These are phyloP conservation scores for Chalciporus piperatus DNA, from an alignment of 768 basidiomycete genomes.

Conservation along the genomic window DNA sequence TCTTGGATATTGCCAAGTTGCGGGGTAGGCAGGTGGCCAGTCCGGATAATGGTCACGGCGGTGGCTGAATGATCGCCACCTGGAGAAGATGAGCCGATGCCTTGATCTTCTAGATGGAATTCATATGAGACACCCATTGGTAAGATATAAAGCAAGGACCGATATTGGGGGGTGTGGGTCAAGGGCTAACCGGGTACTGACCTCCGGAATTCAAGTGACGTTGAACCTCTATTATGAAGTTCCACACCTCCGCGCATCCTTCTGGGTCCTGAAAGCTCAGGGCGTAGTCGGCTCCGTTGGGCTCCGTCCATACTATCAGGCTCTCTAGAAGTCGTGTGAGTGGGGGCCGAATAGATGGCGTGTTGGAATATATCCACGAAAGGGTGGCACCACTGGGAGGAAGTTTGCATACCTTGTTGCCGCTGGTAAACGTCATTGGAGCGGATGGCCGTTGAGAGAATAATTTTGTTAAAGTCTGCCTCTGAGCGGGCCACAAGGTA, in stretches of 20 bases:
- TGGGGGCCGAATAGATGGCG: constrained; percentile 7
- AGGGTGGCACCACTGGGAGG: constrained; percentile 2
- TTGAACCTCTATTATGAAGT: constrained; percentile 91
- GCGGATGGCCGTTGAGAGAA: constrained; percentile 78
- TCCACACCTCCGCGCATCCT: constrained; percentile 96
- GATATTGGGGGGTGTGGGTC: constrained; percentile 7
- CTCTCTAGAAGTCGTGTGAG: constrained; percentile 61
- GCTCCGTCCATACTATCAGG: constrained; percentile 98
- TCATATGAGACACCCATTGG: constrained; percentile 12
- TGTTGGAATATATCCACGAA: background rate
- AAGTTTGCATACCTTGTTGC: constrained; percentile 65
- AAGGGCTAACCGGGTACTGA: constrained; percentile 36
- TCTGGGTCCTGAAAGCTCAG: constrained; percentile 95
- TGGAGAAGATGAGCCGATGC: constrained; percentile 59
- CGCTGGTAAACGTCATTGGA: constrained; percentile 83
- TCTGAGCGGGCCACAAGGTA: constrained; percentile 84
- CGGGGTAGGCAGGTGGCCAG: constrained; percentile 73
- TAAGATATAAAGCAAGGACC: constrained; percentile 14
- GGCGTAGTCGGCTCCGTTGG: constrained; percentile 91
- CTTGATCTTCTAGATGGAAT: constrained; percentile 41
- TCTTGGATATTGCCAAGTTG: constrained; percentile 74
- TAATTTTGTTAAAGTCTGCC: constrained; percentile 63
- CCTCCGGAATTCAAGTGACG: constrained; percentile 70
- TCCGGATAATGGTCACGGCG: constrained; percentile 62
- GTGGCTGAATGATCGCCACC: constrained; percentile 58